A percentile compares a stretch with the other conserved stretches of the same genome.
These are phyloP conservation scores for Oryza longistaminata DNA, from an alignment of 176 grass and related monocot genomes.

Conservation along the genomic window DNA sequence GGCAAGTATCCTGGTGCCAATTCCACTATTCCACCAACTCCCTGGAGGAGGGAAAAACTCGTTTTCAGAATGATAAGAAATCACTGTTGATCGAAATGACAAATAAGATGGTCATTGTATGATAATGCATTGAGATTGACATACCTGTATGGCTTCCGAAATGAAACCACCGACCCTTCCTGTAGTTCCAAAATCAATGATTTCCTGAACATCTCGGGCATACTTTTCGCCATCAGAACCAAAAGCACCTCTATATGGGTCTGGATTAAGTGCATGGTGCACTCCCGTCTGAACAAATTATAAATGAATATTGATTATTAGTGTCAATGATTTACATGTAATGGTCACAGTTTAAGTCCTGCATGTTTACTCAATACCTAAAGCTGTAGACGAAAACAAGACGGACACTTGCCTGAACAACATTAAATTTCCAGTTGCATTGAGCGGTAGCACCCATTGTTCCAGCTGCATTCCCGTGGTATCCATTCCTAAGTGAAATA, in stretches of 20 bases:
- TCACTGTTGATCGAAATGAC: not conserved
- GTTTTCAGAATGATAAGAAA: not conserved
- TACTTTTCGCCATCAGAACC: slow-evolving; percentile 90
- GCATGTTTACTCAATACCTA: not conserved
- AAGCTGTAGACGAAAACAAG: not conserved
- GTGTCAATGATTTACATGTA: not conserved
- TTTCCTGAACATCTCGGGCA: slow-evolving; percentile 92
- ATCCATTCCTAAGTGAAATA: slow-evolving; percentile 89
- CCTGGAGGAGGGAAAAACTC: slow-evolving; percentile 43
- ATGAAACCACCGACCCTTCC: slow-evolving; percentile 86
- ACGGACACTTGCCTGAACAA: slow-evolving; percentile 56
- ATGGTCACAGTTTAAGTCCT: not conserved
- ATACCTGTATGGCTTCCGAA: slow-evolving; percentile 95
- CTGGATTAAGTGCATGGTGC: slow-evolving; percentile 89
- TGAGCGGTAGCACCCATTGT: slow-evolving; percentile 90
- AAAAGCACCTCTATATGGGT: slow-evolving; percentile 86
- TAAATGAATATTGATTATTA: not conserved
- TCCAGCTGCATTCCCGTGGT: slow-evolving; percentile 97
- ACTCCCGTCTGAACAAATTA: slow-evolving; percentile 66
- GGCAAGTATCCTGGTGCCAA: slow-evolving; percentile 92
- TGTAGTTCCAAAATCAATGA: slow-evolving; percentile 89
- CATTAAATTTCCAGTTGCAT: slow-evolving; percentile 90
- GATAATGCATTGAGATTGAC: slow-evolving; percentile 19
- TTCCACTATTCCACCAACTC: slow-evolving; percentile 93
- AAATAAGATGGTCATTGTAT: not conserved